Percentiles rank a stretch among this genome's conserved stretches.
Evolutionary conservation across 192 early-diverging fungal species (phyloP).

Genomic region (Helicostylum pulchrum): DNA sequence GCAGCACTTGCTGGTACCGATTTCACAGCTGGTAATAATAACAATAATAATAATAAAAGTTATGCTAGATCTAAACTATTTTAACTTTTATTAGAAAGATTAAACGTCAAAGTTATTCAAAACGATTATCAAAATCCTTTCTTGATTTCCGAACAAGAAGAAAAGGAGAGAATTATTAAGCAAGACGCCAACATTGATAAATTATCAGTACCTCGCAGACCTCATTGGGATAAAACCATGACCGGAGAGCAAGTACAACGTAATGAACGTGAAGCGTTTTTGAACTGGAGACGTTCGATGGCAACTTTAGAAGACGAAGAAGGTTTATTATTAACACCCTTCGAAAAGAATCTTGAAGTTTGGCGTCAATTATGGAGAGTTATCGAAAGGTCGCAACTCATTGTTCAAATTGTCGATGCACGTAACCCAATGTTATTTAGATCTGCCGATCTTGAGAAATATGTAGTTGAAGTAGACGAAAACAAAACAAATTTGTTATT

Average conservation of each 20-base stretch:
- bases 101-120: constrained; percentile 83
- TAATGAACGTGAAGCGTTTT: constrained; percentile 81
- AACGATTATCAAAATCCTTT: constrained; percentile 77
- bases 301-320: constrained; percentile 91
- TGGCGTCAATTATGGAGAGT: constrained; percentile 99
- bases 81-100: constrained; percentile 47
- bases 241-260: constrained; percentile 78
- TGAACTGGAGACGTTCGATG: constrained; percentile 88
- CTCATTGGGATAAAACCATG: constrained; percentile 84
- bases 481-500: constrained; percentile 87
- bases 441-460: constrained; percentile 81
- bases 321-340: constrained; percentile 92
- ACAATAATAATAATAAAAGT: constrained; percentile 18
- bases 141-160: constrained; percentile 76
- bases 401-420: constrained; percentile 99
- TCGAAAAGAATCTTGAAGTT: constrained; percentile 97
- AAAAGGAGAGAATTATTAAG: constrained; percentile 67
- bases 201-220: constrained; percentile 84
- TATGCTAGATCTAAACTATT: not conserved
- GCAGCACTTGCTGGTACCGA: constrained; percentile 94
- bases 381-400: constrained; percentile 90
- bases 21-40: constrained; percentile 71
- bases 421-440: constrained; percentile 93
- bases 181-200: constrained; percentile 72
- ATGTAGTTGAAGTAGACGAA: constrained; percentile 87